These are phyloP conservation scores for Pharnaceum exiguum DNA, from an alignment of 148 eudicot genomes.

Conservation along the genomic window DNA sequence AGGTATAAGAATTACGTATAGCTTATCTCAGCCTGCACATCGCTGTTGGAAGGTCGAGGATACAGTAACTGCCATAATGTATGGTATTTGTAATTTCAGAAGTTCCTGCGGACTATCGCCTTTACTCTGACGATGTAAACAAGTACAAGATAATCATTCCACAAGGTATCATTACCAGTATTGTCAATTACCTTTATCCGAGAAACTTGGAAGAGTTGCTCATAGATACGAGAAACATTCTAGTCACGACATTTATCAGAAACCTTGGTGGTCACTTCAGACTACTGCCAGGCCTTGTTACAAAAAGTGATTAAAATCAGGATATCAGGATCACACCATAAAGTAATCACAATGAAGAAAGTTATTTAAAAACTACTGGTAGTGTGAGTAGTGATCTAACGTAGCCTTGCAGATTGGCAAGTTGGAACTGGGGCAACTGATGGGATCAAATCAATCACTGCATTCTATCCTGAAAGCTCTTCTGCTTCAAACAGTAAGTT, in stretches of 20 bases:
- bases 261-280: not conserved
- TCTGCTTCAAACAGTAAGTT: constrained; percentile 65
- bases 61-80: not conserved
- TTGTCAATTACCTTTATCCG: not conserved
- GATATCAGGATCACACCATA: too few relatives aligned
- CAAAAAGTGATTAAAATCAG: too few relatives aligned
- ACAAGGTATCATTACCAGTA: constrained; percentile 39
- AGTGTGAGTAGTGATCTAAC: not conserved
- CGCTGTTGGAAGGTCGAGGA: too few relatives aligned
- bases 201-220: not conserved
- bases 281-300: too few relatives aligned
- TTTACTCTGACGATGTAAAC: constrained; percentile 70
- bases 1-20: not conserved
- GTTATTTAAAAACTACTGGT: not conserved
- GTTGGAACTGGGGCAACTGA: constrained; percentile 66
- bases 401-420: constrained; percentile 65
- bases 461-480: constrained; percentile 67
- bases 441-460: constrained; percentile 66
- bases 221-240: not conserved
- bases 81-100: constrained; percentile 25
- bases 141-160: constrained; percentile 76
- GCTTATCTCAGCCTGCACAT: too few relatives aligned
- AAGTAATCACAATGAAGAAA: too few relatives aligned
- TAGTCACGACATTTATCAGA: not conserved
- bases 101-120: constrained; percentile 41